phyloP scores from a whole-genome alignment of 1,139 yeast genomes.

The Arxiozyma telluris region DNA sequence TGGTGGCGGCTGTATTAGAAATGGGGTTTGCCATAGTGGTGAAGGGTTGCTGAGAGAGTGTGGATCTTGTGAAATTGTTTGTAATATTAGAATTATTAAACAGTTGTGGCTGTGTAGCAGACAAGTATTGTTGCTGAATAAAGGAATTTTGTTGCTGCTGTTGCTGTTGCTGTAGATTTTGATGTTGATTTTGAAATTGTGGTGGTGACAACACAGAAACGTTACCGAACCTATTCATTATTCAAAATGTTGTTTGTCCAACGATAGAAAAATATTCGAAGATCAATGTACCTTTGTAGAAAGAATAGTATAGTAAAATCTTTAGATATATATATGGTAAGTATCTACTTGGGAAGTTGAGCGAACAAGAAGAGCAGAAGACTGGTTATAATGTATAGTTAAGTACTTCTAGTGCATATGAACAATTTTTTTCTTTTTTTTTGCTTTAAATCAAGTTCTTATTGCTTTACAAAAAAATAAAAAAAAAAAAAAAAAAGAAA shows the following conservation, averaged over 20 bases:
- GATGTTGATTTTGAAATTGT: constrained; percentile 14
- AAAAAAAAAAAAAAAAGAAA: neutral
- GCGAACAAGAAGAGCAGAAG: no score
- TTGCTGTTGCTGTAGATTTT: constrained; percentile 11
- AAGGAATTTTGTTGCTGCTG: constrained; percentile 9
- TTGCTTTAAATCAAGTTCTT: no score
- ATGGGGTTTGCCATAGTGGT: neutral
- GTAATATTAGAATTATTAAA: neutral
- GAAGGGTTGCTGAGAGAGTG: neutral
- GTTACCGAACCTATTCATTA: constrained; percentile 8
- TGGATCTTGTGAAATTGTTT: neutral
- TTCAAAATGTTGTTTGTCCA: neutral
- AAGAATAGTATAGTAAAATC: no score
- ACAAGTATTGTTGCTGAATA: constrained; percentile 2
- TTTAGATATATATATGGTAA: no score
- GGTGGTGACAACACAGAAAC: constrained; percentile 12
- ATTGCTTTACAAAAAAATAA: neutral
- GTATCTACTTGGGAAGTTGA: no score
- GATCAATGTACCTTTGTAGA: no score
- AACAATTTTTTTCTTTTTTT: no score
- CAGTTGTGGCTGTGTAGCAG: neutral
- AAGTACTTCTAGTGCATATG: no score
- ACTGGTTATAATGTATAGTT: no score
- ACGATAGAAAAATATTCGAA: neutral
- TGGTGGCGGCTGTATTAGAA: neutral